Evolutionary conservation across 1,139 yeast species (phyloP).

Genomic region (Meyerozyma smithsonii): DNA sequence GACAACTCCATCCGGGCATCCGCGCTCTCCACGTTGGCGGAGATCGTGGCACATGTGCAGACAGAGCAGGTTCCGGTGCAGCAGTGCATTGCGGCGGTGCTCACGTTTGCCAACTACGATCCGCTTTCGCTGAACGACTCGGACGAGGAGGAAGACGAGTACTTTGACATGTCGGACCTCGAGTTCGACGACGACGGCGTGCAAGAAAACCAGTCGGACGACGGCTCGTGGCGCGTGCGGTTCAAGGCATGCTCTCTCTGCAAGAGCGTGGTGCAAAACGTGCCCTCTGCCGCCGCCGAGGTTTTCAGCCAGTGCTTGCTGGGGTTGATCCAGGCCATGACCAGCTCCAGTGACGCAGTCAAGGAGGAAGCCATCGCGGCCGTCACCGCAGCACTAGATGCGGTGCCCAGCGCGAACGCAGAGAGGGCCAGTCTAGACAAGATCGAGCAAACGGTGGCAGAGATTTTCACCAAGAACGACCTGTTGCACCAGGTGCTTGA

Average conservation of each 20-base stretch:
- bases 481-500: background rate
- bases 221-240: conserved; percentile 69
- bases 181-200: conserved; percentile 36
- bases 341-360: conserved; percentile 40
- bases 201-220: conserved; percentile 24
- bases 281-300: conserved; percentile 19
- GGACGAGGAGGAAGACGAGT: conserved; percentile 36
- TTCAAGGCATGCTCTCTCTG: conserved; percentile 48
- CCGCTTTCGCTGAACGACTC: conserved; percentile 42
- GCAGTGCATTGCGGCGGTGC: conserved; percentile 28
- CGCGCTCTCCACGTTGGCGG: conserved; percentile 38
- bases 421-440: too few relatives aligned
- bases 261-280: conserved; percentile 31
- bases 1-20: conserved; percentile 42
- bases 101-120: conserved; percentile 47
- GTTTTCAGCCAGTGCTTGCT: conserved; percentile 8
- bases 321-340: conserved; percentile 16
- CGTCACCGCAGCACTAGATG: background rate
- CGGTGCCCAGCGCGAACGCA: background rate
- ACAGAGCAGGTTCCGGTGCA: conserved; percentile 9
- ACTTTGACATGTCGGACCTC: conserved; percentile 26
- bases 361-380: conserved; percentile 29
- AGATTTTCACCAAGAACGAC: background rate
- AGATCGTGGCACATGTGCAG: conserved; percentile 18
- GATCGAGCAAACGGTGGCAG: background rate